Base-by-base conservation (phyloP, 2,329 filamentous ascomycete species). In the Trichothecium roseum region DNA sequence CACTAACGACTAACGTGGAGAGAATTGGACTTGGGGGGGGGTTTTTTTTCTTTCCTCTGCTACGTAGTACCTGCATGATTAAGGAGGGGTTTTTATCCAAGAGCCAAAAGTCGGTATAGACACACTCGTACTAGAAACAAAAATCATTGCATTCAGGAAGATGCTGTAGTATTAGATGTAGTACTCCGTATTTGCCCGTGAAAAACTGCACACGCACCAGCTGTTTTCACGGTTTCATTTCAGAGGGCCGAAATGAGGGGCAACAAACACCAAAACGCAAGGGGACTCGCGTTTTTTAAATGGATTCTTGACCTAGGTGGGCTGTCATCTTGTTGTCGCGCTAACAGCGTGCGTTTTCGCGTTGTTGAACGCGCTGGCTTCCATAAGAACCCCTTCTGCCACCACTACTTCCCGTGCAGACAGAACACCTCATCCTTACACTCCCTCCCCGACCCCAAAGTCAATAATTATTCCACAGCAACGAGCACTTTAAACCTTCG, bases 311-410 rank as follows among this genome's bases (percentile, higher is more conserved):
- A 18, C 28, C 29, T 17, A 28, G 13, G 31, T 30, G 28, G 28
- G 28, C 24, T 24, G 30, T 33, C 22, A 34, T 20, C 39, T 43
- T 44, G 40, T 49, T 48, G 45, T 45, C 47, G 42, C 47, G 47
- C 47, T 48, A 49, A 37, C 30, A 37, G 16, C 20, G 6, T 6
- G 10, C 20, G 20, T 34, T 42, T 40, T 42, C 41, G 44, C 41
- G 42, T 44, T 39, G 42, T 44, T 36, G 28, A 32, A 40, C 40
- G 40, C 40, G 40, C 29, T 18, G 16, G n/a, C 31, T 34, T 41
- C 50, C 53, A 54, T 60, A 59, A 60, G 41, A 56, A 59, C 45
- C 48, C 45, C 46, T 43, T 42, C 43, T 31, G 33, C 38, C 46
- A 46, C 45, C 53, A 47, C 34, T 41, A 44, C 37, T 42, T 32